Evolutionary conservation across 768 basidiomycete genomes (phyloP), one percentile per base, ranked within the genome.

Genomic region (Leccinum arenicola): DNA sequence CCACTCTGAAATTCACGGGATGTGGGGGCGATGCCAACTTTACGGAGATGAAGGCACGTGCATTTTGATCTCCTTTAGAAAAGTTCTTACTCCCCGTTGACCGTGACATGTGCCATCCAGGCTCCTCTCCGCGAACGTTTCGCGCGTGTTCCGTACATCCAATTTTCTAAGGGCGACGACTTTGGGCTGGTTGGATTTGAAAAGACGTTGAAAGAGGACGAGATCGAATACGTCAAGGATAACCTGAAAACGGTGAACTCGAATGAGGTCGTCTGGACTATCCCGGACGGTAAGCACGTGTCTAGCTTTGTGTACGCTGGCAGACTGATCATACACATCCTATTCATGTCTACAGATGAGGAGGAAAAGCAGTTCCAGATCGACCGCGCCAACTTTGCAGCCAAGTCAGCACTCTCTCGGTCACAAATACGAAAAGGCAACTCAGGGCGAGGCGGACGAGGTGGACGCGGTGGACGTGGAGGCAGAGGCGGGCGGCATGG

Each of bases 361-460:
- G 83, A 83, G 51, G 89, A 91, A 65, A 86, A 84, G 66, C 74
- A 75, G 1, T 90, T 91, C 75, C 87, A 88, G 66, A 76, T 90
- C 29, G 85, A 90, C 68, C 86, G 90, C 11, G 89, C 89, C 2
- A 82, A 87, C 61, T 77, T 80, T 17, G 86, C 88, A 4, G 90
- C 89, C 1, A 82, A 80, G 63, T 78, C 78, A 5, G 72, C 68
- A 12, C 67, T 74, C 29, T 75, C 66, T 68, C 66, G 79, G 77
- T 58, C 76, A 75, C 72, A 75, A 64, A 57, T 76, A 36, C 67
- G 73, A 17, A 77, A 77, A 12, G 72, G 79, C 27, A n/a, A 55
- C 52, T 64, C 67, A 5, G 71, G 70, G 1, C 77, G 81, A 4
- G 77, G 83, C 4, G 80, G 83, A 3, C 74, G 80, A 3, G 78